These are phyloP conservation scores for Wickerhamiella sergipiensis DNA, from an alignment of 805 yeast genomes.

Conservation along the genomic window DNA sequence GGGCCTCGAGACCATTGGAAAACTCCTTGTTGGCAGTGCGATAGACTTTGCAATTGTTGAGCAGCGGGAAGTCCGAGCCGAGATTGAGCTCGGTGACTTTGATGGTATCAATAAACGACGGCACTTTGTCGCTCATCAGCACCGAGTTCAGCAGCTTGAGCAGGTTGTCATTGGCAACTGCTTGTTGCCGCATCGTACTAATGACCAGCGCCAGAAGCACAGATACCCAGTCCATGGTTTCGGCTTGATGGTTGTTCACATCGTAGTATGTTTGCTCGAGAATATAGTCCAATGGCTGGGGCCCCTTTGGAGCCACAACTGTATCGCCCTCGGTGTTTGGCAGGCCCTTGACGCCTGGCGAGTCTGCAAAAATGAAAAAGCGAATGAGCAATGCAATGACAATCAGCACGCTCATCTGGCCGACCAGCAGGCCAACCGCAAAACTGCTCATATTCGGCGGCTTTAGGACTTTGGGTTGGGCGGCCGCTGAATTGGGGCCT, in stretches of 20 bases:
- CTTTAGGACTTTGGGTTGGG: not conserved
- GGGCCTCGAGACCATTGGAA: conserved; percentile 45
- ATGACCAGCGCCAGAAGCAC: conserved; percentile 86
- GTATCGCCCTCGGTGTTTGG: conserved; percentile 16
- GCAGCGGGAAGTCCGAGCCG: conserved; percentile 91
- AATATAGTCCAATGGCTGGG: conserved; percentile 30
- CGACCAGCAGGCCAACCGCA: conserved; percentile 27
- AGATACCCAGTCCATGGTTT: conserved; percentile 93
- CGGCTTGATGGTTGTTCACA: conserved; percentile 75
- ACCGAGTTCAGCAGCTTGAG: conserved; percentile 63
- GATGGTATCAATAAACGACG: conserved; percentile 69
- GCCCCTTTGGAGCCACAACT: conserved; percentile 17
- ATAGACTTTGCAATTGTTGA: conserved; percentile 77
- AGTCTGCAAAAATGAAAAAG: conserved; percentile 30
- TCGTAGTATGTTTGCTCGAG: conserved; percentile 87
- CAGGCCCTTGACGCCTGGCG: conserved; percentile 19
- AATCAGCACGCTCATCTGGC: conserved; percentile 29
- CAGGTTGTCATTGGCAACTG: conserved; percentile 69
- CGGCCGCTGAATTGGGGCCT: too few species aligned
- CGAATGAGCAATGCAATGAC: conserved; percentile 26
- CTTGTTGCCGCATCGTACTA: conserved; percentile 79
- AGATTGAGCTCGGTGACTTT: conserved; percentile 76
- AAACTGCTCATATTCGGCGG: conserved; percentile 18
- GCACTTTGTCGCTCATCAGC: conserved; percentile 46
- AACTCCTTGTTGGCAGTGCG: conserved; percentile 12